Conservation (phyloP, 169 alveolate genomes). For the Babesia sp. region DNA sequence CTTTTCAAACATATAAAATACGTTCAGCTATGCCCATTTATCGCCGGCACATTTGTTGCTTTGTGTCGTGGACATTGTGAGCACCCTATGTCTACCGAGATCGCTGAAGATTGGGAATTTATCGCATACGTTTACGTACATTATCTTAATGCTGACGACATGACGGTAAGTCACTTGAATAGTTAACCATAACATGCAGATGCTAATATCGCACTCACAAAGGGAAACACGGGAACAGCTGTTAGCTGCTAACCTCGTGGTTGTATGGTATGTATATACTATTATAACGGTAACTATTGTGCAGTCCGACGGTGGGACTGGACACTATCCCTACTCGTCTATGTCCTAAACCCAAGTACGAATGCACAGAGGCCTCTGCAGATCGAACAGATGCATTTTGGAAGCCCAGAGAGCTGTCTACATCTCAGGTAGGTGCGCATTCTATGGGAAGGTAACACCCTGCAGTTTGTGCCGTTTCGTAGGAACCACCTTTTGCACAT, state of each 20-base stretch:
- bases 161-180: constrained; percentile 26
- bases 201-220: constrained; percentile 45
- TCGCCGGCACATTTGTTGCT: constrained; percentile 48
- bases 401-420: constrained; percentile 20
- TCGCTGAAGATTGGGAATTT: constrained; percentile 39
- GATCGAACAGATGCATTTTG: background rate
- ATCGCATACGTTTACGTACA: constrained; percentile 55
- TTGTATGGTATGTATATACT: constrained; percentile 35
- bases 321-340: constrained; percentile 33
- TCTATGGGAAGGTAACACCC: background rate
- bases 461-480: constrained; percentile 58
- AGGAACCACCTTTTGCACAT: constrained; percentile 62
- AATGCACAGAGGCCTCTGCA: background rate
- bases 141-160: constrained; percentile 38
- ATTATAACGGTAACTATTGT: background rate
- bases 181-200: background rate
- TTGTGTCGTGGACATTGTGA: constrained; percentile 42
- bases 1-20: too few species aligned
- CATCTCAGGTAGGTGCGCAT: constrained; percentile 49
- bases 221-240: background rate
- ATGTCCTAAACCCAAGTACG: constrained; percentile 19
- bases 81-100: background rate
- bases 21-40: constrained; percentile 39
- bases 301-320: constrained; percentile 46
- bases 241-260: constrained; percentile 27